Percentiles rank a stretch among this genome's conserved stretches.
Conservation (phyloP, 495 filamentous ascomycete species). For the Penicillium simplicissimum region DNA sequence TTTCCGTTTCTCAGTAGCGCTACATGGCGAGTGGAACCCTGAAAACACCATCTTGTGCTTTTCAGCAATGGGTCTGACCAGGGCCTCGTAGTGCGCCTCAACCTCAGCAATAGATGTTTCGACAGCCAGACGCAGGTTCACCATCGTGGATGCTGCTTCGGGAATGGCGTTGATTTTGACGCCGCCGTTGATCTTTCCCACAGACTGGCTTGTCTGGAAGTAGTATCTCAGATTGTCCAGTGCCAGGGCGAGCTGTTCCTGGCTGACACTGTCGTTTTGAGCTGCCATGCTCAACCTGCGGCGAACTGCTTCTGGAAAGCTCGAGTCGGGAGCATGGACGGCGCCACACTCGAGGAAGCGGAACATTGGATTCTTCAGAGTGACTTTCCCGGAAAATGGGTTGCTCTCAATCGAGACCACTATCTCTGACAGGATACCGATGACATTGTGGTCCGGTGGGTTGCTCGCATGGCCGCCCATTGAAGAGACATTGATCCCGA, state of each 20-base stretch:
- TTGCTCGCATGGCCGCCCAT: slow-evolving; percentile 59
- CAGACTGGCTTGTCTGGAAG: slow-evolving; percentile 30
- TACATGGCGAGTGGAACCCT: slow-evolving; percentile 40
- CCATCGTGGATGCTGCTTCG: slow-evolving; percentile 49
- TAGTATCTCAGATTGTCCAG: slow-evolving; percentile 14
- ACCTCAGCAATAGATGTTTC: slow-evolving; percentile 18
- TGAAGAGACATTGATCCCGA: slow-evolving; percentile 54
- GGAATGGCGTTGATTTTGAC: slow-evolving; percentile 63
- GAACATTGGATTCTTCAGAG: slow-evolving; percentile 19
- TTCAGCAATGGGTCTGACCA: slow-evolving; percentile 47
- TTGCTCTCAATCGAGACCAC: slow-evolving; percentile 55
- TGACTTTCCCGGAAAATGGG: slow-evolving; percentile 39
- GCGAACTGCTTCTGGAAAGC: slow-evolving; percentile 12
- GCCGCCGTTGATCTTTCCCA: slow-evolving; percentile 56
- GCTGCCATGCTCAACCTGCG: slow-evolving; percentile 5
- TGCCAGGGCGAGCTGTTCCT: slow-evolving; percentile 9
- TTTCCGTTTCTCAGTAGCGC: slow-evolving; percentile 32
- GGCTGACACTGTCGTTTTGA: not conserved
- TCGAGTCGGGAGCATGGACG: slow-evolving; percentile 12
- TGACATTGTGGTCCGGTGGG: slow-evolving; percentile 58
- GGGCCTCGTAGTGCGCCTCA: slow-evolving; percentile 42
- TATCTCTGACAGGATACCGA: slow-evolving; percentile 59
- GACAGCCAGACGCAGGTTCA: slow-evolving; percentile 61
- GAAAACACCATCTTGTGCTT: slow-evolving; percentile 55
- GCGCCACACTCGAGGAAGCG: slow-evolving; percentile 17